phyloP scores from a whole-genome alignment of 257 asterid species.

The Nicotiana otophora region DNA sequence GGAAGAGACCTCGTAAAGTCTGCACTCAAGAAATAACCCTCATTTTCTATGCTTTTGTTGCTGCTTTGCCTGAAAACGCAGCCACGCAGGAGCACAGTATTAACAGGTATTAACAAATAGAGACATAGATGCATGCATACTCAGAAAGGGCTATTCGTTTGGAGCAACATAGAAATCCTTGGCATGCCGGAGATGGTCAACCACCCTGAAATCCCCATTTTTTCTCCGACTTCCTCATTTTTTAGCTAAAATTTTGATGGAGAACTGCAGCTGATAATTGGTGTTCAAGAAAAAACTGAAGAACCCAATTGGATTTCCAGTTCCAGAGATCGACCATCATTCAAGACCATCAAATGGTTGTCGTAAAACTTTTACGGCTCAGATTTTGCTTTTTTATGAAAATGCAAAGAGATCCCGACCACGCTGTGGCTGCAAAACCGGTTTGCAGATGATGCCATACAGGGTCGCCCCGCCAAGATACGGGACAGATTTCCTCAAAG shows the following conservation, averaged over 20 bases:
- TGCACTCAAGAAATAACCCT: background rate
- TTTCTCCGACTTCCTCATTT: background rate
- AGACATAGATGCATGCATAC: background rate
- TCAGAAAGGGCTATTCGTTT: background rate
- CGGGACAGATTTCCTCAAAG: conserved; percentile 8
- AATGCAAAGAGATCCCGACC: background rate
- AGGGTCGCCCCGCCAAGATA: conserved; percentile 29
- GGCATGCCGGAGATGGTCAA: background rate
- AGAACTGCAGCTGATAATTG: background rate
- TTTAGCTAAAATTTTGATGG: background rate
- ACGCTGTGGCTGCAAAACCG: background rate
- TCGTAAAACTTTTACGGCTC: background rate
- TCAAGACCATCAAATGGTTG: background rate
- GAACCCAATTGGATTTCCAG: background rate
- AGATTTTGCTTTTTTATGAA: background rate
- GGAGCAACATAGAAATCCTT: background rate
- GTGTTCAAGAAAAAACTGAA: too few species aligned
- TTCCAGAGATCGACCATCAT: background rate
- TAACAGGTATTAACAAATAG: background rate
- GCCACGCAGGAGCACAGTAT: background rate
- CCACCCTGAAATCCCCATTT: background rate
- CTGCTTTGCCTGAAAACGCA: background rate
- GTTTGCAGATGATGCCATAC: background rate
- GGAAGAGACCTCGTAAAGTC: background rate
- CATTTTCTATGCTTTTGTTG: background rate